Conservation (phyloP, 2,329 filamentous ascomycete genomes). For the Cytospora leucostoma region DNA sequence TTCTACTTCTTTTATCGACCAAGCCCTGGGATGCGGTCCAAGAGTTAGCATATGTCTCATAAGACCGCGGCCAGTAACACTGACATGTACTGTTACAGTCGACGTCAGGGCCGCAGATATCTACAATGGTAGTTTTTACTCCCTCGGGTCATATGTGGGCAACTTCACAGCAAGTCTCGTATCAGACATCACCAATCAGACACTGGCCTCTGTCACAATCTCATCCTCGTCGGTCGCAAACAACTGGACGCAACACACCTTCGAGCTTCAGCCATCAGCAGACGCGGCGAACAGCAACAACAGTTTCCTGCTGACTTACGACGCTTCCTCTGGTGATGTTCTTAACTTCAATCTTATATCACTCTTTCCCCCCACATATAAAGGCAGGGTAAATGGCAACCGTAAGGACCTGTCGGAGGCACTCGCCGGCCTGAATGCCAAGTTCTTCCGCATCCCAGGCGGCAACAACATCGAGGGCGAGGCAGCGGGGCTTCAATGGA, state of each 20-base stretch:
- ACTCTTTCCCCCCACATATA: conserved; percentile 35
- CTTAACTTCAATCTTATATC: conserved; percentile 25
- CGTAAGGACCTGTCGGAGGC: conserved; percentile 25
- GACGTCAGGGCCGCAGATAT: conserved; percentile 23
- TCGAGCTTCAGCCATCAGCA: conserved; percentile 44
- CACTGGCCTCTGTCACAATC: conserved; percentile 50
- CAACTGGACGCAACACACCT: conserved; percentile 55
- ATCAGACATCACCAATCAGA: conserved; percentile 46
- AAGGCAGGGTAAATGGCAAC: conserved; percentile 56
- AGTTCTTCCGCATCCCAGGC: conserved; percentile 27
- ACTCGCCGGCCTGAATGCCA: conserved; percentile 23
- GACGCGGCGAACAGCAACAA: conserved; percentile 45
- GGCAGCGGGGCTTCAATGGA: conserved; percentile 18
- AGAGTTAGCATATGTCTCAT: background rate
- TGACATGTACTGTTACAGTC: conserved; percentile 10
- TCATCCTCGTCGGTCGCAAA: conserved; percentile 42
- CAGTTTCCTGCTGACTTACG: conserved; percentile 24
- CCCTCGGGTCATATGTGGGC: conserved; percentile 51
- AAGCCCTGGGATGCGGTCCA: background rate
- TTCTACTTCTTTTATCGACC: background rate
- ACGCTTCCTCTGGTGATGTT: conserved; percentile 17
- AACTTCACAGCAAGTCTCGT: conserved; percentile 50
- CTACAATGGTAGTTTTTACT: conserved; percentile 55
- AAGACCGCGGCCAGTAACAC: background rate
- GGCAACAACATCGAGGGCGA: conserved; percentile 27